Percentiles rank a stretch among this genome's conserved stretches.
These are phyloP conservation scores for Laburnicola sp. DNA, from an alignment of 2,329 filamentous ascomycete species.

Conservation along the genomic window DNA sequence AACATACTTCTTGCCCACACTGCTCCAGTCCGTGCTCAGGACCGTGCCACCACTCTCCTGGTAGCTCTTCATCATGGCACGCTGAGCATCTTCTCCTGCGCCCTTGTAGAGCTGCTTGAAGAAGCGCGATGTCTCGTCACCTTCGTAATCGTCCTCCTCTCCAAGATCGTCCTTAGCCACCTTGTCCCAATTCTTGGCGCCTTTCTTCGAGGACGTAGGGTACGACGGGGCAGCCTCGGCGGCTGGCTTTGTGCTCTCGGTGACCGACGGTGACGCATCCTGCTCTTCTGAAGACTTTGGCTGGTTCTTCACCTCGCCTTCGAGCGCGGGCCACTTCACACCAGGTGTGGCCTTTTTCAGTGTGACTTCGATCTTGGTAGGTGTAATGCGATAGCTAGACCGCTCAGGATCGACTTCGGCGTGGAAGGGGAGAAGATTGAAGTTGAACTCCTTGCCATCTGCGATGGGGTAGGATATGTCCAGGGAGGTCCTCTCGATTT, in stretches of 20 bases:
- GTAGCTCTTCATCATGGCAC: constrained; percentile 98
- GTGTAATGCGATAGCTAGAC: constrained; percentile 67
- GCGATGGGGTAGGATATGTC: constrained; percentile 62
- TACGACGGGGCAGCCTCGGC: constrained; percentile 61
- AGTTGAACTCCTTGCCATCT: constrained; percentile 60
- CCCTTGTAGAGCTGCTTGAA: constrained; percentile 87
- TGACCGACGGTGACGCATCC: constrained; percentile 21
- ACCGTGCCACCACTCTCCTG: constrained; percentile 91
- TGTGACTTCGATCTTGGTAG: constrained; percentile 78
- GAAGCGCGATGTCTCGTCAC: constrained; percentile 73
- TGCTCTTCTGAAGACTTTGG: constrained; percentile 7
- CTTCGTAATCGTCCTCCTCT: constrained; percentile 58
- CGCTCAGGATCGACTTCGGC: constrained; percentile 63
- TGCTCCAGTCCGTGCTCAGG: constrained; percentile 87
- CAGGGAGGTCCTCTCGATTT: constrained; percentile 56
- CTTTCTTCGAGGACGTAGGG: constrained; percentile 81
- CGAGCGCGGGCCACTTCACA: constrained; percentile 68
- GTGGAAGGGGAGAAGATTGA: constrained; percentile 68
- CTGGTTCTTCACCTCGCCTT: constrained; percentile 42
- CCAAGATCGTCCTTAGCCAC: constrained; percentile 59
- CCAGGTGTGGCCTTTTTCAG: constrained; percentile 69
- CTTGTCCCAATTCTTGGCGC: constrained; percentile 92
- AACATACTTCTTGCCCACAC: constrained; percentile 73
- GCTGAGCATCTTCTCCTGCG: constrained; percentile 75
- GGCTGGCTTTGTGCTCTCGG: constrained; percentile 17